phyloP scores from a whole-genome alignment of 2,329 filamentous ascomycete species.

The Dryadomyces sulphureus region DNA sequence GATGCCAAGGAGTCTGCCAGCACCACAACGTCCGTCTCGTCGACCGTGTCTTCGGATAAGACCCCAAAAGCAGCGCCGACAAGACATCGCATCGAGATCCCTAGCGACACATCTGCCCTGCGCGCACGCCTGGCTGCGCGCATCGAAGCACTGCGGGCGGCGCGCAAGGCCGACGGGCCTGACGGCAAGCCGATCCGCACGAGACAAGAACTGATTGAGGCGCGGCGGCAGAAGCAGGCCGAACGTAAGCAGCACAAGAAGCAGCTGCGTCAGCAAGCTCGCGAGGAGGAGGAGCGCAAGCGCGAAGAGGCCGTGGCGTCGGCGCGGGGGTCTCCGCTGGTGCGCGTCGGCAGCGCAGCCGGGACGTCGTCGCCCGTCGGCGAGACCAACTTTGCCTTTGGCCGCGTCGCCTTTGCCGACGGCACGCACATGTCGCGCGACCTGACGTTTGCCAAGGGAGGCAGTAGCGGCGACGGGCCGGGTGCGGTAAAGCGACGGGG shows the following conservation, averaged over 20 bases:
- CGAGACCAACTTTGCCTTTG: constrained; percentile 65
- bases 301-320: constrained; percentile 46
- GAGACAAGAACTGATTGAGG: constrained; percentile 82
- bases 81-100: constrained; percentile 47
- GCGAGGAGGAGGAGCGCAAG: constrained; percentile 60
- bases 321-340: constrained; percentile 41
- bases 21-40: constrained; percentile 46
- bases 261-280: constrained; percentile 61
- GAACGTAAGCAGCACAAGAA: constrained; percentile 82
- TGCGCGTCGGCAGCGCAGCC: constrained; percentile 23
- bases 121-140: constrained; percentile 66
- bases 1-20: constrained; percentile 30
- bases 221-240: constrained; percentile 73
- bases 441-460: constrained; percentile 40
- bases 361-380: constrained; percentile 39
- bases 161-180: constrained; percentile 60
- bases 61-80: constrained; percentile 16
- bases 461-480: constrained; percentile 11
- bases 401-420: constrained; percentile 79
- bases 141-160: constrained; percentile 72
- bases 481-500: constrained; percentile 52
- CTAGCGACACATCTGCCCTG: constrained; percentile 57
- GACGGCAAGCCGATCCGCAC: constrained; percentile 64
- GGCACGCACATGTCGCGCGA: constrained; percentile 66
- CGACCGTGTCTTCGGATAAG: constrained; percentile 43